Percentiles rank a stretch among this genome's conserved stretches.
Evolutionary conservation across 1,284 basidiomycete genomes (phyloP).

Genomic region (Wolfiporia cocos): DNA sequence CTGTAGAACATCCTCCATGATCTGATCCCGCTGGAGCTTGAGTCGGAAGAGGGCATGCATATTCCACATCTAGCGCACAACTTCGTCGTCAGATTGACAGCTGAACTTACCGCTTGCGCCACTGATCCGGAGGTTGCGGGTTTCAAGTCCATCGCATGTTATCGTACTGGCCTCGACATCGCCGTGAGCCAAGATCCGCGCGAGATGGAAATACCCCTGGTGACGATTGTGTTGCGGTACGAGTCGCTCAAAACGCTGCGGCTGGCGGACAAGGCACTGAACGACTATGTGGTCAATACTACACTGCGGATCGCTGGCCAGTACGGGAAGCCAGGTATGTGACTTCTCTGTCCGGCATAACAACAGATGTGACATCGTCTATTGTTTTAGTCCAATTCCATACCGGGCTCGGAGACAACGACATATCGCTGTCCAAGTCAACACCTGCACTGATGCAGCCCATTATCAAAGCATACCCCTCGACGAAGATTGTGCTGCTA

Average conservation of each 20-base stretch:
- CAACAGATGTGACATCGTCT: not conserved
- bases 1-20: constrained; percentile 30
- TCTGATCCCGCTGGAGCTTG: constrained; percentile 23
- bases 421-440: constrained; percentile 51
- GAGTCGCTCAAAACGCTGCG: constrained; percentile 31
- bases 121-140: constrained; percentile 46
- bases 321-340: constrained; percentile 50
- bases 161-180: constrained; percentile 65
- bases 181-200: constrained; percentile 9
- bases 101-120: constrained; percentile 30
- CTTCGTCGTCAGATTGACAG: constrained; percentile 31
- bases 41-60: constrained; percentile 11
- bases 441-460: constrained; percentile 65
- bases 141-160: constrained; percentile 73
- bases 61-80: constrained; percentile 18
- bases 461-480: constrained; percentile 55
- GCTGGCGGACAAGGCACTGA: constrained; percentile 54
- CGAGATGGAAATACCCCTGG: constrained; percentile 13
- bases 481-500: constrained; percentile 57
- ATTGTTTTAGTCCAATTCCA: constrained; percentile 65
- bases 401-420: constrained; percentile 71
- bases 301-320: constrained; percentile 45
- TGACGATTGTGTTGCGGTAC: constrained; percentile 16
- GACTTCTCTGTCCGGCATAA: not conserved
- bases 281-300: constrained; percentile 59